These are phyloP conservation scores for Cladosporium sphaerospermum DNA, from an alignment of 2,329 filamentous ascomycete genomes.

Conservation along the genomic window DNA sequence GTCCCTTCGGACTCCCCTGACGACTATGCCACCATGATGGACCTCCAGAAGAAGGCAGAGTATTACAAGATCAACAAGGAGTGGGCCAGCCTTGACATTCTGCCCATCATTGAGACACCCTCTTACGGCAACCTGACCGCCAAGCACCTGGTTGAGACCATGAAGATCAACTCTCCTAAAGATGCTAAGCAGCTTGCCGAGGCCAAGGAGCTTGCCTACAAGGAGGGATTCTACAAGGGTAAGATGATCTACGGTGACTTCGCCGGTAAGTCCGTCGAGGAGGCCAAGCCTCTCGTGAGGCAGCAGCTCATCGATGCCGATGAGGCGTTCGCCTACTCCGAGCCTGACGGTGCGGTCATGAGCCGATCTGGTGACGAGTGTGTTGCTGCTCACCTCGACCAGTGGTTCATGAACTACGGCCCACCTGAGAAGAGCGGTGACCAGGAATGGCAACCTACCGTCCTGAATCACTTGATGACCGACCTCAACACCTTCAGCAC, in stretches of 20 bases:
- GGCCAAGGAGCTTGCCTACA: conserved; percentile 94
- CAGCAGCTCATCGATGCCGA: conserved; percentile 68
- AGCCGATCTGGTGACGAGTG: conserved; percentile 88
- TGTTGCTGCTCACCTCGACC: conserved; percentile 85
- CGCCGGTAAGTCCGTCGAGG: conserved; percentile 78
- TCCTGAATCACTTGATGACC: conserved; percentile 64
- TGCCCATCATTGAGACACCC: conserved; percentile 84
- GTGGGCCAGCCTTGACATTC: conserved; percentile 86
- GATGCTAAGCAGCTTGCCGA: conserved; percentile 84
- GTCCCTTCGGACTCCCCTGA: conserved; percentile 95
- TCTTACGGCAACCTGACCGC: conserved; percentile 81
- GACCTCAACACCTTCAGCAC: conserved; percentile 72
- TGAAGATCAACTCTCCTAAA: conserved; percentile 96
- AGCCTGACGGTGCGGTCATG: conserved; percentile 84
- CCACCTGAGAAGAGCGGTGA: conserved; percentile 57
- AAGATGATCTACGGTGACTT: conserved; percentile 82
- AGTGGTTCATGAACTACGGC: conserved; percentile 98
- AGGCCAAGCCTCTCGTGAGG: conserved; percentile 78
- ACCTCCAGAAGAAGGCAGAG: conserved; percentile 89
- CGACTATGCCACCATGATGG: conserved; percentile 82
- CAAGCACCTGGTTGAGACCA: conserved; percentile 74
- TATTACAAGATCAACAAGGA: conserved; percentile 96
- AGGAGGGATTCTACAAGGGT: conserved; percentile 95
- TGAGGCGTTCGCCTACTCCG: conserved; percentile 84
- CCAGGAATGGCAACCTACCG: conserved; percentile 68